Evolutionary conservation across 306 rosid species (phyloP).

Genomic region (Clitoria ternatea): DNA sequence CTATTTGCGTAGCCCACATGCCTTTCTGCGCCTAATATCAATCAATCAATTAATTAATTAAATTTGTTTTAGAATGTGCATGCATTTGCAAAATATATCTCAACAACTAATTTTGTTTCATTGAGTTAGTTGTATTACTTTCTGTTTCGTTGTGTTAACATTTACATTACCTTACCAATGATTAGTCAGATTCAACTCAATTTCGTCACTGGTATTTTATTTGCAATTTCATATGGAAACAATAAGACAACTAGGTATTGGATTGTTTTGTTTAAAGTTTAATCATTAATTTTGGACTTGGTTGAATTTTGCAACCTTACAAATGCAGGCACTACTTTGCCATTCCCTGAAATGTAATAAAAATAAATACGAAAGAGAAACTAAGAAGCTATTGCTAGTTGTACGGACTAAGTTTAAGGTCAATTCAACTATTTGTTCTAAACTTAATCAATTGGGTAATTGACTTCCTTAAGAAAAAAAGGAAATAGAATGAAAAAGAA

Average conservation of each 20-base stretch:
- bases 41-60: too few relatives aligned
- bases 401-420: background rate
- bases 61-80: background rate
- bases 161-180: too few relatives aligned
- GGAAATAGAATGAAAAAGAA: background rate
- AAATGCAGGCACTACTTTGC: background rate
- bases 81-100: slow-evolving; percentile 14
- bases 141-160: too few relatives aligned
- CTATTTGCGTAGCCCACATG: background rate
- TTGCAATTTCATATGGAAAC: background rate
- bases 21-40: slow-evolving; percentile 26
- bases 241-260: background rate
- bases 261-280: background rate
- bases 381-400: background rate
- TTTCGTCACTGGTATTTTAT: too few relatives aligned
- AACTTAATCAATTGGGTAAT: too few relatives aligned
- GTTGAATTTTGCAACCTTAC: background rate
- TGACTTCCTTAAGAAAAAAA: background rate
- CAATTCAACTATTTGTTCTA: too few relatives aligned
- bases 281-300: background rate
- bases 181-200: too few relatives aligned
- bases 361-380: background rate
- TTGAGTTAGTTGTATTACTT: slow-evolving; percentile 15
- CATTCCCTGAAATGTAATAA: background rate
- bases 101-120: background rate